Conservation (phyloP, 768 basidiomycete species). For the Tricholoma bakamatsutake region DNA sequence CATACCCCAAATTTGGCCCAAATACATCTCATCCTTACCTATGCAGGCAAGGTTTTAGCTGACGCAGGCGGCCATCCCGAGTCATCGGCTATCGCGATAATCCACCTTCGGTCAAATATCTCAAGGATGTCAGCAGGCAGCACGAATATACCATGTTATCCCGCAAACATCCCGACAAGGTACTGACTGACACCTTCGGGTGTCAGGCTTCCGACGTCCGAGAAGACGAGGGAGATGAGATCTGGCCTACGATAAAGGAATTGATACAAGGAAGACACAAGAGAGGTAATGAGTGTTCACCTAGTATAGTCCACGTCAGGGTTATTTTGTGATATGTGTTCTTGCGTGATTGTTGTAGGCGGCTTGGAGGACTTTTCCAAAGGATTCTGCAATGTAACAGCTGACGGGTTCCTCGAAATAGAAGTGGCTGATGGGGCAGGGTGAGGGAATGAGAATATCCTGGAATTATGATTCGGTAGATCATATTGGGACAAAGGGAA, state of each 20-base stretch:
- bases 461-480: slow-evolving; percentile 74
- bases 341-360: slow-evolving; percentile 58
- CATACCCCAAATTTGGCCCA: too few relatives aligned
- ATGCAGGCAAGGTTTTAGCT: too few relatives aligned
- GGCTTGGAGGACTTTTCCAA: slow-evolving; percentile 19
- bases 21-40: too few relatives aligned
- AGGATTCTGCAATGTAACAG: slow-evolving; percentile 8
- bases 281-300: slow-evolving; percentile 29
- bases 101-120: slow-evolving; percentile 21
- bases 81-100: slow-evolving; percentile 32
- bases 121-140: slow-evolving; percentile 7
- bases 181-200: slow-evolving; percentile 94
- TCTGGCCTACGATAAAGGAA: slow-evolving; percentile 56
- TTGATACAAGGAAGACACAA: neutral
- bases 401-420: slow-evolving; percentile 14
- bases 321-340: slow-evolving; percentile 77
- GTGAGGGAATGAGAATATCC: slow-evolving; percentile 66
- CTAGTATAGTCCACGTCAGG: slow-evolving; percentile 95
- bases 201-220: slow-evolving; percentile 89
- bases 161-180: slow-evolving; percentile 91
- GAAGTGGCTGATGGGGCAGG: slow-evolving; percentile 23
- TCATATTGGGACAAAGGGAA: slow-evolving; percentile 92
- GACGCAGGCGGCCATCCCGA: too few relatives aligned
- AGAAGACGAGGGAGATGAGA: slow-evolving; percentile 89
- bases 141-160: slow-evolving; percentile 27